Evolutionary conservation across 2,329 filamentous ascomycete species (phyloP), one percentile per base, ranked within the genome.

Genomic region (Phoma sp.): DNA sequence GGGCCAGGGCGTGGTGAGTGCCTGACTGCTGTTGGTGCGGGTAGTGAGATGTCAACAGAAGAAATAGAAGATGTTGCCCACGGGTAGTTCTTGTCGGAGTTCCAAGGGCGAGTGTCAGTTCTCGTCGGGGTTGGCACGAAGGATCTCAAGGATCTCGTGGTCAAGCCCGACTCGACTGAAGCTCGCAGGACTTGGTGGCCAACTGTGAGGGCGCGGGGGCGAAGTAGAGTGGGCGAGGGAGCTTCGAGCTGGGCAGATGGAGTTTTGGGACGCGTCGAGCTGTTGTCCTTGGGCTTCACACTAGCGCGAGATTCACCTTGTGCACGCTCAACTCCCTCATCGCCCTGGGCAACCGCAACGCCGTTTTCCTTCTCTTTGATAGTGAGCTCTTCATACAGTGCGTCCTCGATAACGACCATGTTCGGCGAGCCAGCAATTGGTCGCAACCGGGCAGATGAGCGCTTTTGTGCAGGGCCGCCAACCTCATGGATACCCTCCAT

Each of bases 81-180:
- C 28, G 78, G 77, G 59, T 79, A 80, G 61, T 78, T 80, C 61
- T 77, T 76, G 55, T 79, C 77, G 17, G 68, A 68, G 55, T 81
- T 81, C 78, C 78, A 80, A n/a, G 78, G 78, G 23, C 77, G 72
- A 37, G 73, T 76, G 47, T 74, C 74, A 5, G 72, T 68, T 45
- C 56, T 53, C 26, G 66, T 67, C 7, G 62, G 64, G 10, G 64
- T 68, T 10, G 59, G 62, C 10, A 50, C 48, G 33, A 66, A 50
- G n/a, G 70, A 73, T 17, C 62, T 65, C 32, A 66, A 40, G 9
- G 70, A 72, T 45, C 66, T 62, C 25, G 59, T 65, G 20, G 60
- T 61, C 29, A 69, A 55, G 17, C 45, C 58, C 4, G 66, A 65
- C 26, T 70, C 66, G 7, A 46, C 50, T 12, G 62, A 61, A 10